These are phyloP conservation scores for Cutaneotrichosporon arboriforme DNA, from an alignment of 1,284 basidiomycete species.

Conservation along the genomic window DNA sequence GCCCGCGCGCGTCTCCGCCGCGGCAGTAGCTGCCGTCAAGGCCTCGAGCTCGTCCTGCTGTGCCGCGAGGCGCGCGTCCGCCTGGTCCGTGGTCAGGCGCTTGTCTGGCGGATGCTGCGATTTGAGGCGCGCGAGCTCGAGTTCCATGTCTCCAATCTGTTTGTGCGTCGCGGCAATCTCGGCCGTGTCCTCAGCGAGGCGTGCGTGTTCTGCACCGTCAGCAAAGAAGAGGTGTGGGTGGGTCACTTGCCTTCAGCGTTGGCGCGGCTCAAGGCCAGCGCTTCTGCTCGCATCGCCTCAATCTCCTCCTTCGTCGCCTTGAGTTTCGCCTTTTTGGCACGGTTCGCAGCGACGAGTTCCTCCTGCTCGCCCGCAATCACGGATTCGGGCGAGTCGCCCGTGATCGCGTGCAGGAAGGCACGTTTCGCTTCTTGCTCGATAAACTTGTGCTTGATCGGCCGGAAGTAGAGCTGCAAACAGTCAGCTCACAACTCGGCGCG, in stretches of 20 bases:
- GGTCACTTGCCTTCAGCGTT: constrained; percentile 34
- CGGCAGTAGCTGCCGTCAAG: constrained; percentile 58
- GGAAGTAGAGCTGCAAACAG: constrained; percentile 57
- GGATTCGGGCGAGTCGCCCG: constrained; percentile 67
- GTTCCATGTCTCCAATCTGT: constrained; percentile 70
- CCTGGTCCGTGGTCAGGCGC: constrained; percentile 65
- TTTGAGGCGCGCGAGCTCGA: constrained; percentile 68
- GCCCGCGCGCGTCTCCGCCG: constrained; percentile 52
- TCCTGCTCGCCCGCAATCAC: constrained; percentile 70
- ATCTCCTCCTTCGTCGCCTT: constrained; percentile 61
- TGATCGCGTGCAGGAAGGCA: constrained; percentile 73
- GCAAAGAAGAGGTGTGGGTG: background rate
- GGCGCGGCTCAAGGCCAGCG: constrained; percentile 46
- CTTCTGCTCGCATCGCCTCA: constrained; percentile 58
- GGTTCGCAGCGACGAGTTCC: constrained; percentile 51
- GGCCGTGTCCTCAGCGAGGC: constrained; percentile 47
- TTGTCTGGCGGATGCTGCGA: constrained; percentile 62
- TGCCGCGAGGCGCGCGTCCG: constrained; percentile 62
- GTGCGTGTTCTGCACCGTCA: constrained; percentile 27
- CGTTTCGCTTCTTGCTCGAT: constrained; percentile 81
- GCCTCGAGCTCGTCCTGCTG: constrained; percentile 68
- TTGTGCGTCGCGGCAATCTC: constrained; percentile 60
- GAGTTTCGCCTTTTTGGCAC: constrained; percentile 62
- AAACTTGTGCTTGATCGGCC: constrained; percentile 79
- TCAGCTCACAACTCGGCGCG: background rate